phyloP scores from a whole-genome alignment of 2,329 filamentous ascomycete genomes.

The Neurospora sp. region DNA sequence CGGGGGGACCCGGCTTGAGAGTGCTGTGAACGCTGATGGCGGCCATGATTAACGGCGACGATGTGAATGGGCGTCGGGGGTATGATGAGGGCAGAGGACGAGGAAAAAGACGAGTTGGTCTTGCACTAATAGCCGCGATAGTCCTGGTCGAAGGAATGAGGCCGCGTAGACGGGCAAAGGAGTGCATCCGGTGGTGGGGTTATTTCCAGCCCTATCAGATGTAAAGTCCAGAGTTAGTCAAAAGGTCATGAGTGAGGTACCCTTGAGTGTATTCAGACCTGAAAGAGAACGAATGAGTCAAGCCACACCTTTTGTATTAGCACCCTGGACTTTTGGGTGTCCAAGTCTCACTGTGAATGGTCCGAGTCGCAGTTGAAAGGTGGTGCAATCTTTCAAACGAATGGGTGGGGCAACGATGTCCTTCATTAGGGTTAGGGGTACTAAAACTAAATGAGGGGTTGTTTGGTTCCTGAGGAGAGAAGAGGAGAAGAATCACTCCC shows the following conservation, averaged over 20 bases:
- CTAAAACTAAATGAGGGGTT: neutral
- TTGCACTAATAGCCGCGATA: slow-evolving; percentile 1
- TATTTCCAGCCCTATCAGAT: neutral
- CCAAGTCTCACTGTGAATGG: neutral
- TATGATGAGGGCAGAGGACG: slow-evolving; percentile 8
- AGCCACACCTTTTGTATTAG: neutral
- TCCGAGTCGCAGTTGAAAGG: neutral
- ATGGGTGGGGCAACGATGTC: neutral
- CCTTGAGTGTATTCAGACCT: neutral
- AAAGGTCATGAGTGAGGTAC: slow-evolving; percentile 7
- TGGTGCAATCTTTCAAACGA: neutral
- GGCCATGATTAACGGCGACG: slow-evolving; percentile 32
- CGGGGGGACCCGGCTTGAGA: slow-evolving; percentile 60
- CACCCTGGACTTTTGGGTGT: neutral
- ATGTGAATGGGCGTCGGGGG: slow-evolving; percentile 1
- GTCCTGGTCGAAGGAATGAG: slow-evolving; percentile 6
- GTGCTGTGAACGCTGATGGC: slow-evolving; percentile 72
- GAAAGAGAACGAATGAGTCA: neutral
- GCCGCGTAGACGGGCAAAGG: slow-evolving; percentile 5
- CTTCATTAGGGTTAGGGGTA: neutral
- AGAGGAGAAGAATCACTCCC: neutral
- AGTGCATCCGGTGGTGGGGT: slow-evolving; percentile 11
- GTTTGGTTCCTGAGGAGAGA: neutral
- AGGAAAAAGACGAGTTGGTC: slow-evolving; percentile 5
- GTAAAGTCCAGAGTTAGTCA: slow-evolving; percentile 2